A percentile compares a stretch with the other conserved stretches of the same genome.
Conservation (phyloP, 345 rosid genomes). For the Clausena lansium region DNA sequence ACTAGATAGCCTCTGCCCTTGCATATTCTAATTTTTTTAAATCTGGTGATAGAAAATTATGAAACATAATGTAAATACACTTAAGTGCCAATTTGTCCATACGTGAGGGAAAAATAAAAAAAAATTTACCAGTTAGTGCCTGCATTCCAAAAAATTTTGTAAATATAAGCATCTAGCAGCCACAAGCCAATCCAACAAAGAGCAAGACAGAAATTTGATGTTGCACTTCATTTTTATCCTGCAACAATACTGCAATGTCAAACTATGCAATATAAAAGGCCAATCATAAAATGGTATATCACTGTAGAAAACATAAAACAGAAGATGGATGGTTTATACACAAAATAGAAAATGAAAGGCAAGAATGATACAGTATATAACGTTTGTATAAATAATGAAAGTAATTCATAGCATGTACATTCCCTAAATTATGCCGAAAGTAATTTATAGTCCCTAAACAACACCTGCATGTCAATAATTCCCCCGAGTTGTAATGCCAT, state of each 20-base stretch:
- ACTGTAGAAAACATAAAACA: background rate
- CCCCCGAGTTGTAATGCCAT: background rate
- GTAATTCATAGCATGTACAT: background rate
- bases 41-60: background rate
- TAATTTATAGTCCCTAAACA: background rate
- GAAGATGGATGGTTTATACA: background rate
- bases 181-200: constrained; percentile 69
- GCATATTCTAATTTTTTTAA: background rate
- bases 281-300: background rate
- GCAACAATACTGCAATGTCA: constrained; percentile 28
- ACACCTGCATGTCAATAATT: background rate
- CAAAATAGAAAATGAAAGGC: background rate
- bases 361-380: background rate
- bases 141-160: constrained; percentile 68
- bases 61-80: background rate
- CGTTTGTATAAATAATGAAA: too few species aligned
- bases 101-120: background rate
- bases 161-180: constrained; percentile 63
- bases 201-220: constrained; percentile 89
- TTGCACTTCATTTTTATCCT: constrained; percentile 82
- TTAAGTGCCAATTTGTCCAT: background rate
- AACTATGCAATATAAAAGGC: constrained; percentile 8
- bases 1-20: background rate
- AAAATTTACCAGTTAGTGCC: constrained; percentile 70
- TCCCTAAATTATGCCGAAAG: background rate